Conservation (phyloP, 805 yeast species). For the Ogataea pini region DNA sequence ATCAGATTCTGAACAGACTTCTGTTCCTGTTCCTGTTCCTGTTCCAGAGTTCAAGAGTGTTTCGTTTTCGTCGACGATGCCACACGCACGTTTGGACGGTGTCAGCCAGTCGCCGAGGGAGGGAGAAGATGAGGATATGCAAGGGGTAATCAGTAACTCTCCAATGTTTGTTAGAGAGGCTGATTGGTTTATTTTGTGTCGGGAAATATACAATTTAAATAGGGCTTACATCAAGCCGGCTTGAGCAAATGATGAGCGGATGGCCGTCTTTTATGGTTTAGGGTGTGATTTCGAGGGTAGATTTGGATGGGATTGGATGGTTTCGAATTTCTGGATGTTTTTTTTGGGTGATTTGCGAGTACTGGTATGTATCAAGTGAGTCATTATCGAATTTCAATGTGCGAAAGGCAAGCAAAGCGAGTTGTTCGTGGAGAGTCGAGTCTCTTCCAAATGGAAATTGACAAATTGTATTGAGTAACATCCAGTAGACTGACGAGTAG, state of each 20-base stretch:
- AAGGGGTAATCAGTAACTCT: conserved; percentile 32
- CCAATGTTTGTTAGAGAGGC: conserved; percentile 54
- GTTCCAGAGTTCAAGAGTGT: conserved; percentile 13
- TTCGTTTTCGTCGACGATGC: conserved; percentile 6
- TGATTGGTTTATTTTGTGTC: conserved; percentile 87
- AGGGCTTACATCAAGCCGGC: conserved; percentile 53
- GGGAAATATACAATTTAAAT: conserved; percentile 79
- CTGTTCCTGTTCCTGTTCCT: not conserved
- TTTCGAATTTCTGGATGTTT: no score
- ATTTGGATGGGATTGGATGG: no score
- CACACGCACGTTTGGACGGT: not conserved
- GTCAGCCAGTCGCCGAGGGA: not conserved
- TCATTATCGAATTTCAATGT: no score
- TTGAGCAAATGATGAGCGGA: not conserved
- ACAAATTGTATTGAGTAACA: no score
- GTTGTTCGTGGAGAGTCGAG: no score
- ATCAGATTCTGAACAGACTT: conserved; percentile 12
- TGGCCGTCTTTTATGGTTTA: no score
- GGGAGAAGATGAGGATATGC: conserved; percentile 18
- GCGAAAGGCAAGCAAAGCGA: not conserved
- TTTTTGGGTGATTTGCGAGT: no score
- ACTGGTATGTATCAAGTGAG: not conserved
- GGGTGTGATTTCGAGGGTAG: no score
- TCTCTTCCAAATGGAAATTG: no score
- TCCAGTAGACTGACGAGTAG: not conserved